Evolutionary conservation across 2,329 filamentous ascomycete species (phyloP).

Genomic region (Ophiostoma himal-ulmi): DNA sequence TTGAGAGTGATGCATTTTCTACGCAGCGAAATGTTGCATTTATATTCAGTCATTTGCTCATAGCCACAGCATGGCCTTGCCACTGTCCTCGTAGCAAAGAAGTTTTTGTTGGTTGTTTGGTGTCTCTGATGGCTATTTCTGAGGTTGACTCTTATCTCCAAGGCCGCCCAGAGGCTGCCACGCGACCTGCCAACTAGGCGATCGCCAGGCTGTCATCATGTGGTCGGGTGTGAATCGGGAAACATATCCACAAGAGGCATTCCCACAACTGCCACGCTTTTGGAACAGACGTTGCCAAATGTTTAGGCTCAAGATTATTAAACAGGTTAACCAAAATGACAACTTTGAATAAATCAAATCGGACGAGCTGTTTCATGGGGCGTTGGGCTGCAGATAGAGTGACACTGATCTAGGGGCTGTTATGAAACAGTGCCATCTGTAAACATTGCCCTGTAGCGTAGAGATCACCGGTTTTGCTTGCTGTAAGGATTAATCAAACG

Average conservation of each 20-base stretch:
- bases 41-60: not conserved
- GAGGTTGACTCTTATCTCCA: not conserved
- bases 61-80: not conserved
- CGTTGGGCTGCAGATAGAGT: not conserved
- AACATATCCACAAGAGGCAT: not conserved
- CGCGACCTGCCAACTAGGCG: conserved; percentile 2
- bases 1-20: not conserved
- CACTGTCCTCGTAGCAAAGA: not conserved
- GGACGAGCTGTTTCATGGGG: not conserved
- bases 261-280: not conserved
- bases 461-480: not conserved
- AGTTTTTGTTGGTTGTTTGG: not conserved
- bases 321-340: not conserved
- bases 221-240: not conserved
- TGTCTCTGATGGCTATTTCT: not conserved
- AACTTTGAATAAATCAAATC: not conserved
- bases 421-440: conserved; percentile 12
- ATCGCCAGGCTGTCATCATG: conserved; percentile 9
- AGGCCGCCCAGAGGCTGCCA: not conserved
- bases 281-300: not conserved
- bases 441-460: not conserved
- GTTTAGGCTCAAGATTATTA: not conserved
- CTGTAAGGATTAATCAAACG: not conserved
- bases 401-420: not conserved
- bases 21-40: not conserved